A percentile compares a stretch with the other conserved stretches of the same genome.
Conservation (phyloP, 345 rosid genomes). For the Gossypium anomalum region DNA sequence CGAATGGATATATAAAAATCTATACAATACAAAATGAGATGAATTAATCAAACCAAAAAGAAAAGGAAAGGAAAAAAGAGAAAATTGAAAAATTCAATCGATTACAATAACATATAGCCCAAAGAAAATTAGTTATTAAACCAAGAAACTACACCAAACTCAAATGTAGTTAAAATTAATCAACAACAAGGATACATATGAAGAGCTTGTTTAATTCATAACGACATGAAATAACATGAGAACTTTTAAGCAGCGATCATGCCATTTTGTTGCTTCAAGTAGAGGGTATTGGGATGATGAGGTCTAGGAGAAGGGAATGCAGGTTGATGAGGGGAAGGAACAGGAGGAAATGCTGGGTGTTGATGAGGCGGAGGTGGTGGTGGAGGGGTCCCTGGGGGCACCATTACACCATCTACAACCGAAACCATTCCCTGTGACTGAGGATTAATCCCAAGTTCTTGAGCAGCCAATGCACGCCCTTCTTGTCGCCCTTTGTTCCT, state of each 20-base stretch:
- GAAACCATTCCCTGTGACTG: not conserved
- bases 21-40: no score
- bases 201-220: not conserved
- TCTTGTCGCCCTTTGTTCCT: slow-evolving; percentile 61
- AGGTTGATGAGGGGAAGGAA: not conserved
- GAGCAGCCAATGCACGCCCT: slow-evolving; percentile 3
- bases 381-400: not conserved
- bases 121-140: not conserved
- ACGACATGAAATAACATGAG: not conserved
- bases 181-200: not conserved
- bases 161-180: not conserved
- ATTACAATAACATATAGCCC: not conserved
- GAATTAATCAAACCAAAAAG: not conserved
- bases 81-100: not conserved
- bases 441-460: slow-evolving; percentile 4
- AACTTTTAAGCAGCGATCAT: not conserved
- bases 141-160: not conserved
- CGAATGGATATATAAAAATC: no score
- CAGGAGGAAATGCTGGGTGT: not conserved
- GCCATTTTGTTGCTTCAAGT: slow-evolving; percentile 18
- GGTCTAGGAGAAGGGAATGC: slow-evolving; percentile 7
- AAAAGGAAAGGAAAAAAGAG: not conserved
- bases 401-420: not conserved
- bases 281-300: not conserved
- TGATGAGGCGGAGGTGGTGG: not conserved